A percentile compares a stretch with the other conserved stretches of the same genome.
Conservation (phyloP, 768 basidiomycete genomes). For the Macrolepiota fuliginosa region DNA sequence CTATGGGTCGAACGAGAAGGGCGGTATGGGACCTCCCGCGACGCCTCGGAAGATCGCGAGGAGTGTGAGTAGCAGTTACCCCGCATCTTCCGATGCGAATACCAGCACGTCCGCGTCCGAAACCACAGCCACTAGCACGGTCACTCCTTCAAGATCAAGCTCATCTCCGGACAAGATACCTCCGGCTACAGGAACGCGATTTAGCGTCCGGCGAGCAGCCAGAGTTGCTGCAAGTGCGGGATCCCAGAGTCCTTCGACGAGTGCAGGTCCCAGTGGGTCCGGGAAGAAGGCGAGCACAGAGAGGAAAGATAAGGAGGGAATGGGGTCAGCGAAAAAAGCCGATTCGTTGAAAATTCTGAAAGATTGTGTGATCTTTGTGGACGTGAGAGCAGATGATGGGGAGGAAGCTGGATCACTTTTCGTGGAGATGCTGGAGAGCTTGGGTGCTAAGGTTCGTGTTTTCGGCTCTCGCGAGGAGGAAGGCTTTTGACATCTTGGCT, state of each 20-base stretch:
- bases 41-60: constrained; percentile 37
- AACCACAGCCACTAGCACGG: constrained; percentile 13
- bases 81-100: constrained; percentile 23
- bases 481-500: neutral
- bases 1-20: constrained; percentile 29
- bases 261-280: constrained; percentile 1
- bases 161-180: constrained; percentile 1
- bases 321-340: constrained; percentile 22
- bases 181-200: constrained; percentile 17
- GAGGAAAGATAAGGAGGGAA: constrained; percentile 14
- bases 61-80: constrained; percentile 38
- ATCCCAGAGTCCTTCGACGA: constrained; percentile 14
- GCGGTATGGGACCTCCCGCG: constrained; percentile 47
- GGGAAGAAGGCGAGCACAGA: constrained; percentile 20
- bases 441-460: constrained; percentile 72
- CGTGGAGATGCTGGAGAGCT: constrained; percentile 73
- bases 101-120: constrained; percentile 18
- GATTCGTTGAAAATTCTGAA: constrained; percentile 56
- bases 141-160: neutral
- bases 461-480: neutral
- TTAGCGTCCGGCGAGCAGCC: constrained; percentile 32
- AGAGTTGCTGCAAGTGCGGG: constrained; percentile 21
- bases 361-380: constrained; percentile 80
- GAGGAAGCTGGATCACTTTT: constrained; percentile 81
- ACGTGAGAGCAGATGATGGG: constrained; percentile 82